Base-by-base conservation (phyloP, 1,284 basidiomycete genomes). In the Ustilago sp. region DNA sequence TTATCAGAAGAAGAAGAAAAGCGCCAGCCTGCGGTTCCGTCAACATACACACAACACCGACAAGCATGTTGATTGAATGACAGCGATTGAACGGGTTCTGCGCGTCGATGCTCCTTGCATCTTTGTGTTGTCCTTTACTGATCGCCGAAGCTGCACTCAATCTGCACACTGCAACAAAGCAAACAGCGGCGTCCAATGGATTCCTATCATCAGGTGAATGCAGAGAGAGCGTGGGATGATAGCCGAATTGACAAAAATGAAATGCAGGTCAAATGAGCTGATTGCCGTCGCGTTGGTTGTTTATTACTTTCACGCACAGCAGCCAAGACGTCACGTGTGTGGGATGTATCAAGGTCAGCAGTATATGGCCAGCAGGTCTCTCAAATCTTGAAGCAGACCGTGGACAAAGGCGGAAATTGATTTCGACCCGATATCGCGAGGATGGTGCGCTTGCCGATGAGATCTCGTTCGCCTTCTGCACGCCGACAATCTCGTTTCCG, bases 181-280 rank as follows among this genome's bases (percentile, higher is more conserved):
- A 23, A 23, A 23, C 23, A 23, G 23, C 23, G 23, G 23, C 23
- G 23, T 23, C 23, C 23, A 23, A 23, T 23, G 23, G 23, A 23
- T 3, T 23, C 23, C 23, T 23, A 23, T 23, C 23, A 23, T 23
- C 23, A 23, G 23, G 23, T 23, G 23, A 23, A 23, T 23, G 23
- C 23, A 3, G 23, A 23, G 23, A 23, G 23, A 23, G 23, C 23
- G 23, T 23, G 23, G 11, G 19, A 13, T 51, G 48, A 31, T 32
- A 45, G 17, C 43, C 43, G 43, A 45, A 41, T 41, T 17, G 39
- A 41, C 39, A 41, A 12, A 51, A 51, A 51, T 51, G 48, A 51
- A 45, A n/a, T 51, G 48, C 48, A 51, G 43, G 43, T 45, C 43
- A 51, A 51, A 51, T 51, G 48, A 51, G 48, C 48, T 51, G 28